phyloP scores from a whole-genome alignment of 2,329 filamentous ascomycete genomes.

The Nemania bipapillata region DNA sequence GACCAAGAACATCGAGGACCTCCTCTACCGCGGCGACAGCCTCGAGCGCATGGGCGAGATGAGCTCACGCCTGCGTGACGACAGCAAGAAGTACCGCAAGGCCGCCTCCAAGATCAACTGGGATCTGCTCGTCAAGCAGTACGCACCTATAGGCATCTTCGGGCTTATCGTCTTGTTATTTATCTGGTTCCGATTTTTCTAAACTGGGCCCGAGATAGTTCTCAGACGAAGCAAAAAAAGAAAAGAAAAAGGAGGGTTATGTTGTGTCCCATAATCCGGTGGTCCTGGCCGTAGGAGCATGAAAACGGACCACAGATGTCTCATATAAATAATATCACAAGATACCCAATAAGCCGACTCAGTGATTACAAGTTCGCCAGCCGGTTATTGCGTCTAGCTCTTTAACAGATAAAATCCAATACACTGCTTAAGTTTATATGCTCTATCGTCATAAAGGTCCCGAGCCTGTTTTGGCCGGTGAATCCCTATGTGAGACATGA shows the following conservation, averaged over 20 bases:
- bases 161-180: conserved; percentile 86
- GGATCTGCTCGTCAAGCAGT: conserved; percentile 96
- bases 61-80: conserved; percentile 84
- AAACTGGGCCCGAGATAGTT: conserved; percentile 42
- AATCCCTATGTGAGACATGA: background rate
- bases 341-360: background rate
- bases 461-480: background rate
- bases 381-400: background rate
- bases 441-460: background rate
- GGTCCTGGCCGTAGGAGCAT: background rate
- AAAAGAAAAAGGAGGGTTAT: no score
- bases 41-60: conserved; percentile 98
- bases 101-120: conserved; percentile 97
- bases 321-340: conserved; percentile 11
- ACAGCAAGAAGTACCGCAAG: conserved; percentile 91
- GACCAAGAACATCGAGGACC: conserved; percentile 99
- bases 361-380: background rate
- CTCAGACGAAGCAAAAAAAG: conserved; percentile 2
- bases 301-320: background rate
- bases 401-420: background rate
- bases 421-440: background rate
- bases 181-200: conserved; percentile 94
- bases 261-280: background rate
- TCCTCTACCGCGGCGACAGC: conserved; percentile 92
- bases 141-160: conserved; percentile 86